These are phyloP conservation scores for Petrea volubilis DNA, from an alignment of 257 asterid genomes.

Conservation along the genomic window DNA sequence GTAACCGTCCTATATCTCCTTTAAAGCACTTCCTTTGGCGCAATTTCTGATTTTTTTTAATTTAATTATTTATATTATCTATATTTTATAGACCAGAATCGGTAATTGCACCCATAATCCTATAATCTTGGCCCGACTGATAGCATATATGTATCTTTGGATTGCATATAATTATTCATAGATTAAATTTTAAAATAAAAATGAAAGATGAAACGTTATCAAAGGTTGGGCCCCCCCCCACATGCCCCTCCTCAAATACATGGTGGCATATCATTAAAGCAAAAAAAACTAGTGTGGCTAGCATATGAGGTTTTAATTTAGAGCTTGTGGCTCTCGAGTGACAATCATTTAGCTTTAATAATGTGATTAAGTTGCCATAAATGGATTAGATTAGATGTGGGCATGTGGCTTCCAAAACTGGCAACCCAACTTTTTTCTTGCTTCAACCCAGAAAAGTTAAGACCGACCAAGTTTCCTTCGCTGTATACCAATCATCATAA, in stretches of 20 bases:
- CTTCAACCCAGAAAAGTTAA: neutral
- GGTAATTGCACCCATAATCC: too few relatives aligned
- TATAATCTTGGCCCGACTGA: too few relatives aligned
- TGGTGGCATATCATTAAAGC: neutral
- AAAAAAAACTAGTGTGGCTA: neutral
- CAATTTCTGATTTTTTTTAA: too few relatives aligned
- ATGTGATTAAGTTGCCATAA: slow-evolving; percentile 15
- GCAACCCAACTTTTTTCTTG: slow-evolving; percentile 6
- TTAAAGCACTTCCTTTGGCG: too few relatives aligned
- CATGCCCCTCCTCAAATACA: neutral
- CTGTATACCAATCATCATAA: slow-evolving; percentile 1
- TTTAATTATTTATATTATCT: too few relatives aligned
- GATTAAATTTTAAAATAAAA: neutral
- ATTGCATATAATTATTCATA: neutral
- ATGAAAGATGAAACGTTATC: neutral
- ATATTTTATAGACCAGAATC: too few relatives aligned
- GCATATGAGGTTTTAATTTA: slow-evolving; percentile 5
- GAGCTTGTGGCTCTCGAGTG: neutral
- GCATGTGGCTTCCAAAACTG: slow-evolving; percentile 9
- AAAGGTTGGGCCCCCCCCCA: neutral
- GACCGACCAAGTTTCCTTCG: neutral
- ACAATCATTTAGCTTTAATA: neutral
- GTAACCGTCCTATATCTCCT: too few relatives aligned
- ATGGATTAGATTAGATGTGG: neutral
- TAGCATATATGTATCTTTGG: neutral